Evolutionary conservation across 495 filamentous ascomycete genomes (phyloP).

Genomic region (Aspergillus wentii): DNA sequence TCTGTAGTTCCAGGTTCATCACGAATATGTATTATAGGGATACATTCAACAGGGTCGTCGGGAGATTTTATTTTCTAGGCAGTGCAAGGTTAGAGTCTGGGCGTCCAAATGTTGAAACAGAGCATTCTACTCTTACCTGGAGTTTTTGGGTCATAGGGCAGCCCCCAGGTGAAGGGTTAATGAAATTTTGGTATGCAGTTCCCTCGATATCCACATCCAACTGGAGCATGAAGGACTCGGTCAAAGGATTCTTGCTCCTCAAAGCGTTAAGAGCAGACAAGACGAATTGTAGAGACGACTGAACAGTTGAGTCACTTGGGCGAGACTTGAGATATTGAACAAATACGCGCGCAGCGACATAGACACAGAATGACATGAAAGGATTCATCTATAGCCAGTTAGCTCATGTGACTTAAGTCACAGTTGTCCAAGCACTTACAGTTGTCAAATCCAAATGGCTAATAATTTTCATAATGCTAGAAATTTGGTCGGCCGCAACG

Average conservation of each 20-base stretch:
- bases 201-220: slow-evolving; percentile 87
- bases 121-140: too few species aligned
- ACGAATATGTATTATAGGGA: too few species aligned
- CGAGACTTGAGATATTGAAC: slow-evolving; percentile 89
- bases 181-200: slow-evolving; percentile 35
- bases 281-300: slow-evolving; percentile 82
- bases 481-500: slow-evolving; percentile 88
- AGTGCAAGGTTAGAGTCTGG: too few species aligned
- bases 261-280: slow-evolving; percentile 84
- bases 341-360: slow-evolving; percentile 90
- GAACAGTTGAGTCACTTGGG: slow-evolving; percentile 77
- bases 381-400: slow-evolving; percentile 74
- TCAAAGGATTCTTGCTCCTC: slow-evolving; percentile 83
- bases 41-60: too few species aligned
- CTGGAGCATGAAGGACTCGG: slow-evolving; percentile 92
- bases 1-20: too few species aligned
- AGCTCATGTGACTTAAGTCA: slow-evolving; percentile 10
- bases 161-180: too few species aligned
- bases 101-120: too few species aligned
- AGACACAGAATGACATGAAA: slow-evolving; percentile 93
- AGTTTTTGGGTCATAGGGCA: too few species aligned
- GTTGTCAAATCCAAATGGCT: slow-evolving; percentile 80
- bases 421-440: slow-evolving; percentile 50
- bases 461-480: slow-evolving; percentile 94
- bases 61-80: too few species aligned